Evolutionary conservation across 2,329 filamentous ascomycete genomes (phyloP), one percentile per base, ranked within the genome.

Genomic region (Phyllosticta citriasiana): DNA sequence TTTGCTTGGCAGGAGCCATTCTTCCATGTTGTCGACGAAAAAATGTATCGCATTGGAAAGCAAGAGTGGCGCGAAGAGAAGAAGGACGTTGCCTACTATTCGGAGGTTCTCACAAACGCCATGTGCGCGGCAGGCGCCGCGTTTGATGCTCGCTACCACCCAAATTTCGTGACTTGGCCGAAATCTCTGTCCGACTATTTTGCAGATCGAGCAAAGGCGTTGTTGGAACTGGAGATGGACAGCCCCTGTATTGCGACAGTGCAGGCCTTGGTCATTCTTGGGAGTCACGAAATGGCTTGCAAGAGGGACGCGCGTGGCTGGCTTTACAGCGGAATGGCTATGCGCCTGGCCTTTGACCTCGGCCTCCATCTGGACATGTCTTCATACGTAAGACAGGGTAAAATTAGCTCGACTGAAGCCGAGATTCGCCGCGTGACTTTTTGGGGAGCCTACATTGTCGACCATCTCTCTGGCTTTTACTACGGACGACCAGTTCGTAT

Each of bases 1-100:
- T 80, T 80, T 60, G 73, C 76, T 1, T 80, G 78, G 78, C 76
- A 80, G 64, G 78, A 80, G 55, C 72, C 77, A 5, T 74, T 74
- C 52, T 75, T 76, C 54, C 76, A 78, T 54, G 72, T 78, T 1
- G 76, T 80, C 2, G 76, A 80, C 59, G 73, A 74, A 53, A 71
- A 74, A 4, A 67, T 70, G 63, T 71, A 65, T 26, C 66, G 62
- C 8, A 59, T 55, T 60, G 63, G 56, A 61, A 66, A 57, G 47
- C 33, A 50, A 60, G 63, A 59, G 55, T 62, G 60, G 60, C 60
- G 60, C 25, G 26, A 62, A 53, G 33, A 63, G 59, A 35, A 64
- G 22, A 52, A 53, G 40, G 55, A 62, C 47, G 62, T 62, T 26
- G 55, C 55, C 2, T 64, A 50, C 19, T 68, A 67, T 16, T 67